phyloP scores from a whole-genome alignment of 805 yeast genomes.

The Barnettozyma vustinii region DNA sequence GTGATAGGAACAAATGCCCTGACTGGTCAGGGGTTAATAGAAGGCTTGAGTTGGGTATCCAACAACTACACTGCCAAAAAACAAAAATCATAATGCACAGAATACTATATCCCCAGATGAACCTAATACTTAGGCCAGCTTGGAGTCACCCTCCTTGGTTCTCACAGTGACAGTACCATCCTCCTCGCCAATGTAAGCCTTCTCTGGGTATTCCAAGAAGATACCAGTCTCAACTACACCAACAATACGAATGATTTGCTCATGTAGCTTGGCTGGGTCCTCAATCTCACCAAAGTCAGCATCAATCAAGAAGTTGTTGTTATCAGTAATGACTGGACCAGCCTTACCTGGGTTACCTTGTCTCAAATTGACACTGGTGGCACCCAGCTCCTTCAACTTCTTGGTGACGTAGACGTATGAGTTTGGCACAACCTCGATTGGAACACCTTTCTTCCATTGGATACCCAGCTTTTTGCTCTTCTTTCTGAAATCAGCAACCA shows the following conservation, averaged over 20 bases:
- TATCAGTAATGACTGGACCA: slow-evolving; percentile 95
- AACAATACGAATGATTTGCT: slow-evolving; percentile 62
- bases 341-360: slow-evolving; percentile 91
- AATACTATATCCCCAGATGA: not conserved
- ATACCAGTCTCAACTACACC: slow-evolving; percentile 98
- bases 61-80: slow-evolving; percentile 40
- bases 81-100: not conserved
- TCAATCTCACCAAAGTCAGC: slow-evolving; percentile 82
- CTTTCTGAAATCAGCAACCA: slow-evolving; percentile 92
- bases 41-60: slow-evolving; percentile 83
- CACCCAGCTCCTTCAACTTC: slow-evolving; percentile 62
- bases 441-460: slow-evolving; percentile 86
- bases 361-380: slow-evolving; percentile 58
- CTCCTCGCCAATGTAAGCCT: slow-evolving; percentile 85
- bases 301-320: slow-evolving; percentile 88
- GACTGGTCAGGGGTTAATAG: slow-evolving; percentile 85
- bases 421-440: slow-evolving; percentile 90
- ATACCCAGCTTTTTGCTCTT: slow-evolving; percentile 66
- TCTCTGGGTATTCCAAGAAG: slow-evolving; percentile 63
- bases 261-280: slow-evolving; percentile 48
- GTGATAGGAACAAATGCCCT: slow-evolving; percentile 88
- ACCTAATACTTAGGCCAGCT: not conserved
- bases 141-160: slow-evolving; percentile 23
- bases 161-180: slow-evolving; percentile 53
- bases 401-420: slow-evolving; percentile 72